phyloP scores from a whole-genome alignment of 106 monocot species.

The Dendrobium huoshanense region DNA sequence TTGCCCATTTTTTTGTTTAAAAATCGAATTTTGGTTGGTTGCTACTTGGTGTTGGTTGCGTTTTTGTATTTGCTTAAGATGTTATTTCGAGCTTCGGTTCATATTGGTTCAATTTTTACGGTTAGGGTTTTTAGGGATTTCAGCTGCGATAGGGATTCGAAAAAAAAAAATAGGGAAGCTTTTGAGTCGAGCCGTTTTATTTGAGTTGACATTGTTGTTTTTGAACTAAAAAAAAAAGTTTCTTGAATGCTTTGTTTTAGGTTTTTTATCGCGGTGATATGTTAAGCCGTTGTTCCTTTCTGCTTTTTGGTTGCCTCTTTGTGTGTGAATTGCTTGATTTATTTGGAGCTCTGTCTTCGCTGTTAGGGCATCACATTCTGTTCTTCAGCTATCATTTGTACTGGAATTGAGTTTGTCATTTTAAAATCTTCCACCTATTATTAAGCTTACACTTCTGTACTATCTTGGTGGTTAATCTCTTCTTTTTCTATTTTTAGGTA shows the following conservation, averaged over 20 bases:
- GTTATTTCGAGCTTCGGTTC: not conserved
- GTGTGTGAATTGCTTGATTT: not conserved
- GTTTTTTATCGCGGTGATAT: not conserved
- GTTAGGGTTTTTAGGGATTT: conserved; percentile 12
- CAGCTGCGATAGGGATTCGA: not conserved
- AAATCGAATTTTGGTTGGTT: not conserved
- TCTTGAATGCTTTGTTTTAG: not conserved
- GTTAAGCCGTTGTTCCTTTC: not conserved
- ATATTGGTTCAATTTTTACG: not conserved
- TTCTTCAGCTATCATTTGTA: not conserved
- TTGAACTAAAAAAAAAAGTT: not conserved
- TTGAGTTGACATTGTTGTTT: not conserved
- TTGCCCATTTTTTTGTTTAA: not conserved
- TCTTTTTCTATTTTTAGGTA: not conserved
- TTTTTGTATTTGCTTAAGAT: not conserved
- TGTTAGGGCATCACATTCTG: not conserved
- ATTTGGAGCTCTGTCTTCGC: not conserved
- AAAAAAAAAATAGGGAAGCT: not conserved
- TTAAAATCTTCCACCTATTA: not conserved
- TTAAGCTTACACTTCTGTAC: not conserved
- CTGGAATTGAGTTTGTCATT: not conserved
- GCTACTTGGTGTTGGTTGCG: not conserved
- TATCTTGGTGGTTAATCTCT: not conserved
- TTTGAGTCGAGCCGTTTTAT: not conserved
- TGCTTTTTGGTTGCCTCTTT: not conserved